phyloP scores from a whole-genome alignment of 2,329 filamentous ascomycete genomes.

The Nemania sp. region DNA sequence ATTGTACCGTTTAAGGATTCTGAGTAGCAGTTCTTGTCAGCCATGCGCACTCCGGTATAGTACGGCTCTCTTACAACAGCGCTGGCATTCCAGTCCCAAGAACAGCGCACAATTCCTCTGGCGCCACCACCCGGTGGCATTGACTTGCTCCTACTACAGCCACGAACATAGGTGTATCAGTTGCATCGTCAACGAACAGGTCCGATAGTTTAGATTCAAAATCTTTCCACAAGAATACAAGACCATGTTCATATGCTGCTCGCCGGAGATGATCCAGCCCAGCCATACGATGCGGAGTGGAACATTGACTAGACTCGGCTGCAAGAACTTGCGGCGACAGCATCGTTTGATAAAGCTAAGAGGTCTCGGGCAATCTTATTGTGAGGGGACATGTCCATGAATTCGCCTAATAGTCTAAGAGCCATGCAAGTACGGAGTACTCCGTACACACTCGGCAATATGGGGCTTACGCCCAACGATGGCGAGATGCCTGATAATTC shows the following conservation, averaged over 20 bases:
- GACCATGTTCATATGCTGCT: neutral
- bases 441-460: no score
- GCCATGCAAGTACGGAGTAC: no score
- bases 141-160: neutral
- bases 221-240: neutral
- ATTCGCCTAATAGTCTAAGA: no score
- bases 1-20: neutral
- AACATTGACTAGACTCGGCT: no score
- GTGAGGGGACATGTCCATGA: no score
- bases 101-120: neutral
- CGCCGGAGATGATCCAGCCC: neutral
- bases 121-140: neutral
- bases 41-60: no score
- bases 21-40: neutral
- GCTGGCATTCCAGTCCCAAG: neutral
- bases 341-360: no score
- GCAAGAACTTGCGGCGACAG: no score
- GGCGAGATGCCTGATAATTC: no score
- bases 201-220: conserved; percentile 2
- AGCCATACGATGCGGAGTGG: neutral
- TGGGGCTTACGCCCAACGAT: no score
- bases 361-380: no score
- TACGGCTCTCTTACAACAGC: neutral
- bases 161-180: neutral
- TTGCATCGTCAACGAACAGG: neutral